phyloP scores from a whole-genome alignment of 2,329 filamentous ascomycete genomes.

The Beauveria brongniartii region DNA sequence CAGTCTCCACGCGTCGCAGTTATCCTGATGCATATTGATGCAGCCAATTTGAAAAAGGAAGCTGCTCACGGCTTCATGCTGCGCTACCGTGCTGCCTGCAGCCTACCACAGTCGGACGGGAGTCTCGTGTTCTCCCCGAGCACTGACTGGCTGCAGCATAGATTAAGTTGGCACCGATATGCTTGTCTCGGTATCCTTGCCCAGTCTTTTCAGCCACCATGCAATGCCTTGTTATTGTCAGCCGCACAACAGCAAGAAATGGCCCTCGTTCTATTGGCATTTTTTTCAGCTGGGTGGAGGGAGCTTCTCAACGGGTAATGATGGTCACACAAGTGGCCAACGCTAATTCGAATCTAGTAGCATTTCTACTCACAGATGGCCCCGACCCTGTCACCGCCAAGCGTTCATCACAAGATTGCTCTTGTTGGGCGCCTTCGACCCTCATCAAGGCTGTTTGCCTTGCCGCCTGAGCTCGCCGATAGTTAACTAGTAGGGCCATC shows the following conservation, averaged over 20 bases:
- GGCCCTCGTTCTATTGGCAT: background rate
- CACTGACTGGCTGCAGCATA: constrained; percentile 1
- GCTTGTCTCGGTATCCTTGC: background rate
- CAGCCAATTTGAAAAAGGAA: constrained; percentile 5
- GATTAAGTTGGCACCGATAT: constrained; percentile 7
- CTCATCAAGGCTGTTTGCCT: background rate
- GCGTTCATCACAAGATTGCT: background rate
- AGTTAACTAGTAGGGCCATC: background rate
- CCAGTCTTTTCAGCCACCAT: background rate
- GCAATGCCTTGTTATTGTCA: background rate
- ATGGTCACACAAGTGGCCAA: no score
- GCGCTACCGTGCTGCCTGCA: background rate
- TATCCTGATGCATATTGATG: background rate
- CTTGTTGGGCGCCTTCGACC: background rate
- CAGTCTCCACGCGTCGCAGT: background rate
- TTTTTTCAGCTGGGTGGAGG: constrained; percentile 1
- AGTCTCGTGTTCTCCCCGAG: background rate
- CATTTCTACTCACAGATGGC: background rate
- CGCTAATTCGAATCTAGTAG: constrained; percentile 1
- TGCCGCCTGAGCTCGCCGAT: constrained; percentile 1
- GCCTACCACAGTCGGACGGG: background rate
- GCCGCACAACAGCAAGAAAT: background rate
- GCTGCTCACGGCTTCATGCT: background rate
- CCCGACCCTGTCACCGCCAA: background rate
- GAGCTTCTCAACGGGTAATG: no score